Evolutionary conservation across 768 basidiomycete species (phyloP), one percentile per base, ranked within the genome.

Genomic region (Polyporus arcularius): DNA sequence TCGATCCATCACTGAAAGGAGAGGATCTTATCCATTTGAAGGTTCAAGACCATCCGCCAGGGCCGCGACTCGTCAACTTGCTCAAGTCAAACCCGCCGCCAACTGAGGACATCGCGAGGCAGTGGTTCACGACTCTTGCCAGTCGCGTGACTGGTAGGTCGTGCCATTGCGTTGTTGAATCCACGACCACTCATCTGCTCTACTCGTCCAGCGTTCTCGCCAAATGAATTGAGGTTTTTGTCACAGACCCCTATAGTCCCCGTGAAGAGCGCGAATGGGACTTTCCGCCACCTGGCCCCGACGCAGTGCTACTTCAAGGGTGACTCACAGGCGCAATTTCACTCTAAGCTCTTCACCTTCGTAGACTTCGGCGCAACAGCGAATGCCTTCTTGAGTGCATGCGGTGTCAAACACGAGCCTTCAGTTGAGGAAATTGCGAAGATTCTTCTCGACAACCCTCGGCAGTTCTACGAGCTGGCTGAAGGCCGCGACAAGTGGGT

Each of bases 321-420:
- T 31, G 75, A 79, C 53, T 72, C 77, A 16, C 76, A 79, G 28
- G 81, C 82, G 28, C 79, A 82, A 39, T 85, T 94, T 42, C 89
- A 92, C 68, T 88, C 89, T 3, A 88, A 89, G 64, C 75, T 96
- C 1, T 97, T 98, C 69, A 81, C 84, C 38, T 97, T 95, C 67
- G 85, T 98, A 52, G 88, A 96, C 71, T 97, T 96, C 70, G 96
- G 95, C 2, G 70, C 80, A 1, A 76, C 80, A 4, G 96, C 90
- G 28, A 96, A 95, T 65, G 79, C 82, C 4, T 98, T 99, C 75
- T 78, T 99, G 47, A 83, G 81, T 55, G 88, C 90, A 3, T 93
- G 93, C 66, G 96, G 97, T 11, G 92, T 95, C 15, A 89, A 87
- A 68, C 86, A 83, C 45, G 92, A 94, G 68, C 96, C 96, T 4